Percentiles rank a stretch among this genome's conserved stretches.
These are phyloP conservation scores for Chrysanthemum seticuspe DNA, from an alignment of 129 eudicot genomes.

Conservation along the genomic window DNA sequence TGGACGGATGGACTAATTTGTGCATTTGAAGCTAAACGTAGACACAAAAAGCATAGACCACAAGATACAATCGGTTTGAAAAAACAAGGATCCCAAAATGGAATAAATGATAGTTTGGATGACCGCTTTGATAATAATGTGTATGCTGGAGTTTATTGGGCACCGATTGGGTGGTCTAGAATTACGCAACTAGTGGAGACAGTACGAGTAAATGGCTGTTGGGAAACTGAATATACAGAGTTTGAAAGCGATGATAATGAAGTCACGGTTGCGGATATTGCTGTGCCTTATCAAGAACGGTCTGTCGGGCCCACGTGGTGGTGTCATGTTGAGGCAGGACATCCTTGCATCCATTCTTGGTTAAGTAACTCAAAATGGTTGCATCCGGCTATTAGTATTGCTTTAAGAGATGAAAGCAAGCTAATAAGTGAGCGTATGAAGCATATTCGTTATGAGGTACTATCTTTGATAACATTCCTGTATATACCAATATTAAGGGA, in stretches of 20 bases:
- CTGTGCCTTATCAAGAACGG: slow-evolving; percentile 55
- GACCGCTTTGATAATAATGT: slow-evolving; percentile 17
- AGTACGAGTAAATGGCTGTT: slow-evolving; percentile 40
- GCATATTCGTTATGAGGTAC: slow-evolving; percentile 66
- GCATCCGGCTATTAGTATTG: slow-evolving; percentile 66
- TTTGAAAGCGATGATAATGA: slow-evolving; percentile 45
- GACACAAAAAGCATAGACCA: slow-evolving; percentile 36
- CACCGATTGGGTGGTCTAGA: slow-evolving; percentile 70
- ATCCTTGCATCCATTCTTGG: slow-evolving; percentile 48
- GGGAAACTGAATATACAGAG: slow-evolving; percentile 46
- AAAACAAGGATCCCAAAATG: slow-evolving; percentile 24
- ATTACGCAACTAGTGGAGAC: slow-evolving; percentile 51
- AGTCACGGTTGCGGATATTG: slow-evolving; percentile 61
- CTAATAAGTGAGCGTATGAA: slow-evolving; percentile 78
- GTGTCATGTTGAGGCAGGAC: slow-evolving; percentile 69
- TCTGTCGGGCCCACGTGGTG: slow-evolving; percentile 73
- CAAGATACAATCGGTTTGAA: slow-evolving; percentile 30
- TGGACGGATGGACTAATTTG: slow-evolving; percentile 80
- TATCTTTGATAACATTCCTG: not conserved
- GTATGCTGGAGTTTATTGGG: slow-evolving; percentile 40
- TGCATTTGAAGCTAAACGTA: slow-evolving; percentile 59
- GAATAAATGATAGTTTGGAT: slow-evolving; percentile 16
- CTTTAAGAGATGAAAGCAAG: slow-evolving; percentile 68
- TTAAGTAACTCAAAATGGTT: slow-evolving; percentile 59
- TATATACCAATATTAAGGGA: not conserved